phyloP scores from a whole-genome alignment of 208 protist genomes.

The Novymonas esmeraldas region DNA sequence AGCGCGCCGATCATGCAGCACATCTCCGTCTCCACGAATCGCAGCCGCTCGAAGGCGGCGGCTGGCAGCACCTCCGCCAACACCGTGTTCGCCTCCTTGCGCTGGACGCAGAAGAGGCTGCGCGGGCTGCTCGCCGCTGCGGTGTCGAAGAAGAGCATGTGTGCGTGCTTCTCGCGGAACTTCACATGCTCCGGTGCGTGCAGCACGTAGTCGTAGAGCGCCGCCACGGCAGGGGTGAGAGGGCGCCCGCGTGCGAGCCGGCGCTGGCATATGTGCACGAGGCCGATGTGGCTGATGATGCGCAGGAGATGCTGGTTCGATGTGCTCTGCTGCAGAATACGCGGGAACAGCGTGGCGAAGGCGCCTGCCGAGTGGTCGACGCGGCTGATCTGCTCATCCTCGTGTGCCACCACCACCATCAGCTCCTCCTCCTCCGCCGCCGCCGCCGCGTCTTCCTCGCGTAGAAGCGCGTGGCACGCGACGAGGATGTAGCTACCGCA shows the following conservation, averaged over 20 bases:
- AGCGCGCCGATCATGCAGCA: constrained; percentile 62
- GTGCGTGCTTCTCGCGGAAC: constrained; percentile 74
- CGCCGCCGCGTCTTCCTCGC: constrained; percentile 27
- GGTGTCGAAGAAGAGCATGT: constrained; percentile 76
- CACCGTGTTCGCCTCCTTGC: constrained; percentile 80
- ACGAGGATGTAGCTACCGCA: constrained; percentile 84
- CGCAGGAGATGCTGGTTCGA: constrained; percentile 92
- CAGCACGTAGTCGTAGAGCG: constrained; percentile 76
- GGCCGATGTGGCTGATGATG: constrained; percentile 85
- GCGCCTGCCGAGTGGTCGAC: no score
- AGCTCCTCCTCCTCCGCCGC: constrained; percentile 9
- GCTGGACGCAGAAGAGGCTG: constrained; percentile 75
- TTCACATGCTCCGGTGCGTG: constrained; percentile 74
- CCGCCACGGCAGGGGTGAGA: constrained; percentile 19
- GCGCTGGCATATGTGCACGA: constrained; percentile 58
- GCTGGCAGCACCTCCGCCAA: constrained; percentile 81
- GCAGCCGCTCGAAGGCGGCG: constrained; percentile 82
- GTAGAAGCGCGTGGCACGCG: constrained; percentile 66
- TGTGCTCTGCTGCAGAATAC: constrained; percentile 82
- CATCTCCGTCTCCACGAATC: constrained; percentile 75
- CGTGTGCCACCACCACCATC: background rate
- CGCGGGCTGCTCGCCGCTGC: constrained; percentile 53
- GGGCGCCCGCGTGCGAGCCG: constrained; percentile 31
- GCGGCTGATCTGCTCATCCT: constrained; percentile 22
- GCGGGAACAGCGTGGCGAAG: constrained; percentile 57